These are phyloP conservation scores for Beta vulgaris DNA, from an alignment of 148 eudicot species.

Conservation along the genomic window DNA sequence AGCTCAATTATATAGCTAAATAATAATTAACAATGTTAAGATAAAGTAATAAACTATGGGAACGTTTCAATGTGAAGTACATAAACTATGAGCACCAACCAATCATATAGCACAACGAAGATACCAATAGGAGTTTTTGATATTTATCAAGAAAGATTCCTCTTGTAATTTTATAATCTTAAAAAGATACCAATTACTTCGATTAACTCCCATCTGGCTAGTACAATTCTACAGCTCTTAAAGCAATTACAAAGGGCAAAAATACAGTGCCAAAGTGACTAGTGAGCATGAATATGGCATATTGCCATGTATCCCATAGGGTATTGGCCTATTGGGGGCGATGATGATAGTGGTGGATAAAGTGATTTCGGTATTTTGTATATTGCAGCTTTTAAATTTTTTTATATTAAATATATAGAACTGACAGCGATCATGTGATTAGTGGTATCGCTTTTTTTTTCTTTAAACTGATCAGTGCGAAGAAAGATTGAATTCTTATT, in stretches of 20 bases:
- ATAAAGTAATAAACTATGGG: not conserved
- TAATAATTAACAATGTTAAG: not conserved
- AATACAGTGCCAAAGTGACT: not conserved
- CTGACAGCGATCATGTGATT: not conserved
- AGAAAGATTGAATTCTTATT: too few species aligned
- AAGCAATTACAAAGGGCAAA: not conserved
- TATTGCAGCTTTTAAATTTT: too few species aligned
- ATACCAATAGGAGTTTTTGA: constrained; percentile 13
- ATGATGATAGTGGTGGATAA: not conserved
- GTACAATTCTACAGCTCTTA: not conserved
- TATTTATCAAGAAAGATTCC: constrained; percentile 8
- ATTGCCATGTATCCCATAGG: not conserved
- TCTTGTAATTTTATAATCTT: not conserved
- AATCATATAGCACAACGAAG: constrained; percentile 8
- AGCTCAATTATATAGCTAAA: constrained; percentile 15
- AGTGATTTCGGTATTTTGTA: not conserved
- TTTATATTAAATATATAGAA: too few species aligned
- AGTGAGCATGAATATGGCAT: not conserved
- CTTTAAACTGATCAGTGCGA: not conserved
- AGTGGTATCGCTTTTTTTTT: not conserved
- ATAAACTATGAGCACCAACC: constrained; percentile 6
- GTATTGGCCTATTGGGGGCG: not conserved
- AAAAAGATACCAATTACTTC: constrained; percentile 13
- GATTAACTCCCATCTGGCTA: not conserved
- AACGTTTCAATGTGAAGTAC: constrained; percentile 1